phyloP scores from a whole-genome alignment of 2,329 filamentous ascomycete species.

The Atkinsonella texensis region DNA sequence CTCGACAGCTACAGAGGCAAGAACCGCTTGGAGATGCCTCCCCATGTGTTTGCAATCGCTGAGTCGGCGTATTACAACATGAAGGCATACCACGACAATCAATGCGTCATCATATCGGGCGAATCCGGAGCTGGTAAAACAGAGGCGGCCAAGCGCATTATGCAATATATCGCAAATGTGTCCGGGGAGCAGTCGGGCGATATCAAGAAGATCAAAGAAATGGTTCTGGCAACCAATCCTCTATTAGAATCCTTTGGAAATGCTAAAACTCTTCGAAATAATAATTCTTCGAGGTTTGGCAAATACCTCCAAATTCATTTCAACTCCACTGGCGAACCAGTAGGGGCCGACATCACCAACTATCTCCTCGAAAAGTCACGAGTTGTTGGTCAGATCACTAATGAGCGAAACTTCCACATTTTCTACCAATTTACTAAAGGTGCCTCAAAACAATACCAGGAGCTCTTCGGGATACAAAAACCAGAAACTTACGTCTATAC shows the following conservation, averaged over 20 bases:
- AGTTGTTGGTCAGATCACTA: constrained; percentile 87
- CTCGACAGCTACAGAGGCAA: constrained; percentile 92
- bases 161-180: constrained; percentile 98
- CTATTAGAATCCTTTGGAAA: constrained; percentile 96
- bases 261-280: constrained; percentile 94
- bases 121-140: constrained; percentile 98
- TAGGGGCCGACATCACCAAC: constrained; percentile 96
- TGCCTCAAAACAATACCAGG: constrained; percentile 73
- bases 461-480: constrained; percentile 80
- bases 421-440: constrained; percentile 99
- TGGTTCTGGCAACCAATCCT: constrained; percentile 97
- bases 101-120: constrained; percentile 98
- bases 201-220: constrained; percentile 96
- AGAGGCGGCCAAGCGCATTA: constrained; percentile 94
- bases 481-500: constrained; percentile 92
- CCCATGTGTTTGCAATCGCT: constrained; percentile 95
- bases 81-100: constrained; percentile 98
- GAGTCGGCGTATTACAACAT: constrained; percentile 98
- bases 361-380: constrained; percentile 92
- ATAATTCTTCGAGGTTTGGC: constrained; percentile 96
- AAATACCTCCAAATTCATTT: constrained; percentile 98
- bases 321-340: constrained; percentile 79
- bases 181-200: constrained; percentile 75
- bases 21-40: constrained; percentile 88
- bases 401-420: constrained; percentile 98